Base-by-base conservation (phyloP, 2,329 filamentous ascomycete species). In the Talaromyces sp. region DNA sequence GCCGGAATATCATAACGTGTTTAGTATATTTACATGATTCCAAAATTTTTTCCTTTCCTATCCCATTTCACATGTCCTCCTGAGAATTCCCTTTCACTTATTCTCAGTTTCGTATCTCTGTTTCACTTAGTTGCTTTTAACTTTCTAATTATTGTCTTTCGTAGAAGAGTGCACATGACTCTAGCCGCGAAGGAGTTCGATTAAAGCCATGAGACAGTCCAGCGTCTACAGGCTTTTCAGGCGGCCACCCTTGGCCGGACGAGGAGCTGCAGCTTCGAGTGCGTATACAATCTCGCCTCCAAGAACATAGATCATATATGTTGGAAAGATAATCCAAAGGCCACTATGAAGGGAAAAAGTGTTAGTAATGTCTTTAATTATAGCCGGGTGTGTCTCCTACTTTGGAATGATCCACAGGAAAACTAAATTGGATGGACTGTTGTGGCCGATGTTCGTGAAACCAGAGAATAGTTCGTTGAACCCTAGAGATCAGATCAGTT, bases 331-430 rank as follows among this genome's bases (percentile, higher is more conserved):
- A 62, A 90, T 75, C 88, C 88, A 90, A 7, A 84, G 75, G 40
- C 84, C 85, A 72, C 86, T 88, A 14, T 54, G 4, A 23, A 53
- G 12, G 23, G 23, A 23, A 23, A 59, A 34, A 18, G 62, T n/a
- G 16, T 59, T 14, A 57, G 12, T 30, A 50, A 58, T 36, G 28
- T n/a, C 28, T 7, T 33, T 10, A 18, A 33, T 47, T 34, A 18
- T 54, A 47, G 50, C 27, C 10, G 34, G 55, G 12, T 54, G 27
- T 16, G 18, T 40, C 61, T 77, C 84, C 78, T 75, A 88, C 86
- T 90, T 90, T 34, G 88, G 87, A 64, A 90, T 75, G 33, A 87
- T 83, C 81, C 87, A 91, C 28, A 87, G 73, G 34, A 84, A 76
- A 10, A 88, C 66, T 50, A 90, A 68, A 10, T 79, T 80, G 3